Evolutionary conservation across 495 filamentous ascomycete genomes (phyloP), one percentile per base, ranked within the genome.

Genomic region (Durotheca rogersii): DNA sequence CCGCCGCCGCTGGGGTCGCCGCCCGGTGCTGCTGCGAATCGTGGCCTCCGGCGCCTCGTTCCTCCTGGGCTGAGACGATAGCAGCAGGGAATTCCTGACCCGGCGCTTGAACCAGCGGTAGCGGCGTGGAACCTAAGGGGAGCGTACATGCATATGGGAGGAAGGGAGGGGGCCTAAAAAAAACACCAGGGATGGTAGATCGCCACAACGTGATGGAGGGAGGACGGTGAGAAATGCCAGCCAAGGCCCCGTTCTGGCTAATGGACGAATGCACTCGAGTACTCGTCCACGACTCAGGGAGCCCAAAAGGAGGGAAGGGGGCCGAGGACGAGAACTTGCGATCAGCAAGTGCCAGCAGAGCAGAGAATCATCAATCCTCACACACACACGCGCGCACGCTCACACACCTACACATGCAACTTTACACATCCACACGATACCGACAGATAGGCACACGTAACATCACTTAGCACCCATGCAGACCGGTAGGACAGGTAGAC

Each of bases 61-160:
- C 56, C 56, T 53, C 43, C 49, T 53, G 45, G 45, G 56, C 50
- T 59, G 56, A 59, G 56, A 59, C 56, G 56, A 59, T 46, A 50
- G 52, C 39, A 53, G 44, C 50, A 46, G 35, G 41, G 29, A 59
- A 59, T 59, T 59, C 56, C 41, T 59, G 39, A 41, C 41, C 39
- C 49, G 53, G 38, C 43, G 29, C 56, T 36, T 59, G 39, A 41
- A 41, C 39, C 49, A 59, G 38, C 43, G 29, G 56, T 59, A 45
- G 56, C 50, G 56, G 45, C 50, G 41, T 59, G 56, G 56, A 37
- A 44, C 46, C 56, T 31, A 15, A 41, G 36, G 23, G 23, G n/a
- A n/a, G n/a, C n/a, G n/a, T n/a, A n/a, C n/a, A n/a, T n/a, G n/a
- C n/a, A 27, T 27, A 27, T n/a, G 23, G 9, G 53, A 18, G 44